Base-by-base conservation (phyloP, 2,329 filamentous ascomycete species). In the Aurifilum marmelostoma region DNA sequence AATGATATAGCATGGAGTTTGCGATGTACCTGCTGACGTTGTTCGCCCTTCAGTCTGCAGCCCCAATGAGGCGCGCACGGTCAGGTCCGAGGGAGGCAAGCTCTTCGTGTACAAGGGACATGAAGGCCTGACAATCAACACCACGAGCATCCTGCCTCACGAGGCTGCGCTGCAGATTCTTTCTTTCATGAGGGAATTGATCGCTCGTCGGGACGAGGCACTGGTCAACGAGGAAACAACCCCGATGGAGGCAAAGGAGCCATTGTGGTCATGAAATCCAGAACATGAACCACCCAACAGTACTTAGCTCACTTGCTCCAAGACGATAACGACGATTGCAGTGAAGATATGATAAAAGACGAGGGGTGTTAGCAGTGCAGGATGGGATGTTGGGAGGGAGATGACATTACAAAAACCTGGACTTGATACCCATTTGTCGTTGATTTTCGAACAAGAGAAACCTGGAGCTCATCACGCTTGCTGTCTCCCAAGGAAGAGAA, bases 121-220 rank as follows among this genome's bases (percentile, higher is more conserved):
- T 47, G 64, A 67, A 63, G 64, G 68, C 43, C 41, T 78, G 37
- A 74, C 65, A 29, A 69, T 78, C 54, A 72, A 77, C 65, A 73
- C 75, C 37, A 75, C 75, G n/a, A 62, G 62, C 12, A 73, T 70
- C 69, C 58, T 60, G 4, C 68, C 69, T 21, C 73, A 73, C 54
- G 74, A 75, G 54, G 74, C 74, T 41, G 75, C 76, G 21, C 67
- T 78, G 63, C 70, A 74, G 67, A 76, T 78, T 34, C 66, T 78
- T 18, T 72, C 72, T 24, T 75, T 75, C 47, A 70, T 75, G 39
- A 73, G 72, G 32, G 69, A 69, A 12, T 29, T 74, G 39, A 71
- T 74, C 32, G 71, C 41, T 16, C 73, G 71, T 56, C 67, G 69
- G 21, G 73, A 72, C 47, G 68, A 69, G 11, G 70, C 72, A 61